A percentile compares a stretch with the other conserved stretches of the same genome.
Evolutionary conservation across 1,139 yeast genomes (phyloP).

Genomic region (Yamadazyma diospyri): DNA sequence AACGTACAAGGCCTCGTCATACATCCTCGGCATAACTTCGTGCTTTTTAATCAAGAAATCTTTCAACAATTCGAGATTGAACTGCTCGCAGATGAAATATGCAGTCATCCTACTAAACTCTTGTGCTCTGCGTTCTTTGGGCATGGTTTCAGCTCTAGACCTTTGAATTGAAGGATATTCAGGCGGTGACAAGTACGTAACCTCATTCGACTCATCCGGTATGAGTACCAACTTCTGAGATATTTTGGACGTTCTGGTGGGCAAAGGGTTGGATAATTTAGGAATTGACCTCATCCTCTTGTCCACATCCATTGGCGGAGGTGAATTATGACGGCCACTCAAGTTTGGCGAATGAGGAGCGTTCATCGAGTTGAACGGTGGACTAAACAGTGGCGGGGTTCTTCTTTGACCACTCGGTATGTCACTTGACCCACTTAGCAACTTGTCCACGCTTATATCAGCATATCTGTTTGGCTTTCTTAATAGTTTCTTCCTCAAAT

Average conservation of each 20-base stretch:
- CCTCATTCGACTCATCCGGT: slow-evolving; percentile 47
- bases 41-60: slow-evolving; percentile 66
- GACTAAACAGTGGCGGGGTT: slow-evolving; percentile 26
- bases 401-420: slow-evolving; percentile 77
- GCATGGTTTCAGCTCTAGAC: slow-evolving; percentile 67
- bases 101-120: slow-evolving; percentile 86
- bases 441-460: slow-evolving; percentile 67
- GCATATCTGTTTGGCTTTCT: slow-evolving; percentile 46
- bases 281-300: slow-evolving; percentile 43
- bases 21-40: slow-evolving; percentile 78
- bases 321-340: slow-evolving; percentile 11
- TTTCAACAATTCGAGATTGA: slow-evolving; percentile 61
- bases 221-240: slow-evolving; percentile 83
- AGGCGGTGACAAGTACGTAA: slow-evolving; percentile 19
- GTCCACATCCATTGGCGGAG: slow-evolving; percentile 12
- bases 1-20: slow-evolving; percentile 88
- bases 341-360: slow-evolving; percentile 9
- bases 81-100: slow-evolving; percentile 80
- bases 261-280: slow-evolving; percentile 64
- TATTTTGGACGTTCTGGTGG: slow-evolving; percentile 82
- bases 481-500: slow-evolving; percentile 13
- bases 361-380: slow-evolving; percentile 10
- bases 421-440: slow-evolving; percentile 73
- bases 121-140: slow-evolving; percentile 63
- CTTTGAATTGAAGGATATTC: slow-evolving; percentile 41